Percentiles rank a stretch among this genome's conserved stretches.
These are phyloP conservation scores for Ustilago sp. DNA, from an alignment of 1,284 basidiomycete species.

Conservation along the genomic window DNA sequence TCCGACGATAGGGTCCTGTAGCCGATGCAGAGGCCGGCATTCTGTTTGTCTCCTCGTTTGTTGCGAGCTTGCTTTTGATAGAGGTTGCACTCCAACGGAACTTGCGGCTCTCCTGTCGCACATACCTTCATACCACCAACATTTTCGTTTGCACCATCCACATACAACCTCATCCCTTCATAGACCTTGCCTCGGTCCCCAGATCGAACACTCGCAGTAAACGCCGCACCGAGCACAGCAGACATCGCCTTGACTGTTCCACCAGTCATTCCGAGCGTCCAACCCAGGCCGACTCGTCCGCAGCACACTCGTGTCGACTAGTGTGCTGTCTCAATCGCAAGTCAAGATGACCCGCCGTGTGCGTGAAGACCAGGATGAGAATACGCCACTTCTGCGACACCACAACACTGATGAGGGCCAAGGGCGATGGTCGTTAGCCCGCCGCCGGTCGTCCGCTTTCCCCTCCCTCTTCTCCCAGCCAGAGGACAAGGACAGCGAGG, in stretches of 20 bases:
- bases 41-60: not conserved
- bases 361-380: conserved; percentile 21
- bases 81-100: not conserved
- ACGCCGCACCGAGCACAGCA: not conserved
- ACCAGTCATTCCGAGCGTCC: no score
- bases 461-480: conserved; percentile 45
- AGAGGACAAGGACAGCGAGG: conserved; percentile 34
- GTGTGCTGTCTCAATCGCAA: not conserved
- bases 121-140: not conserved
- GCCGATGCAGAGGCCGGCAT: not conserved
- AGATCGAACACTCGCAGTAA: no score
- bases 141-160: not conserved
- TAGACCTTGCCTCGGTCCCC: no score
- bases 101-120: not conserved
- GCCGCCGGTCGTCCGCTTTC: conserved; percentile 41
- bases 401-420: conserved; percentile 7
- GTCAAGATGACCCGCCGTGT: conserved; percentile 25
- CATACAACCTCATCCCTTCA: no score
- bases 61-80: not conserved
- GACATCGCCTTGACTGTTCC: not conserved
- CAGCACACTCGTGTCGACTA: not conserved
- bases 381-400: conserved; percentile 30
- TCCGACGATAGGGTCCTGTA: not conserved
- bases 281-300: not conserved
- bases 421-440: conserved; percentile 29